Evolutionary conservation across 768 basidiomycete species (phyloP), one percentile per base, ranked within the genome.

Genomic region (Boletus sp.): DNA sequence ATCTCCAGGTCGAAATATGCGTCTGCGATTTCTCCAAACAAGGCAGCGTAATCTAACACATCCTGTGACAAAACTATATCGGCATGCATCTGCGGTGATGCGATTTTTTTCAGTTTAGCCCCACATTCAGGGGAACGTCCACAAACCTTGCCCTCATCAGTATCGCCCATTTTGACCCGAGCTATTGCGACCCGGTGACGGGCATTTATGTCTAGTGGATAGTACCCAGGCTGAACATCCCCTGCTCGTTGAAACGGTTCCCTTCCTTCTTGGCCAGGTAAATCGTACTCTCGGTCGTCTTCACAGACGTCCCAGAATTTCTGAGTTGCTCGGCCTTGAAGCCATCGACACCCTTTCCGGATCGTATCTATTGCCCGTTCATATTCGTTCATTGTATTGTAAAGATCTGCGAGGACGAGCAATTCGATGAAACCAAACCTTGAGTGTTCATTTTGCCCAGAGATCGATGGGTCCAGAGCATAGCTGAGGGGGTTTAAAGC

Each of bases 21-120:
- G 61, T 93, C 91, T 0, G 90, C 94, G 35, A 96, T 86, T 65
- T 95, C 92, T 0, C 77, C 79, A 64, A 92, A 94, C 5, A 94
- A 76, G 1, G 86, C 81, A 0, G 89, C 85, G 61, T 93, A 93
- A 61, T 93, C 86, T 4, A 84, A 66, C 0, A 88, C 79, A 53
- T 94, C 92, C 62, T 92, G 81, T 0, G 80, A 67, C 2, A 91
- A 77, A 24, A 98, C 80, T 36, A 88, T 75, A 30, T 78, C 79
- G 1, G 92, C 86, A 70, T 98, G 95, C 39, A 86, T 76, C 93
- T 97, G 54, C 10, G 28, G 29, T 10, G 35, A 36, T 24, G 15
- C 28, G 9, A 24, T 2, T 20, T 42, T n/a, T 39, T 41, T 42
- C 39, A 33, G 40, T 29, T 47, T 37, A n/a, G 36, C 24, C 20